Evolutionary conservation across 768 basidiomycete genomes (phyloP), one percentile per base, ranked within the genome.

Genomic region (Tubosaeta brunneosetosa): DNA sequence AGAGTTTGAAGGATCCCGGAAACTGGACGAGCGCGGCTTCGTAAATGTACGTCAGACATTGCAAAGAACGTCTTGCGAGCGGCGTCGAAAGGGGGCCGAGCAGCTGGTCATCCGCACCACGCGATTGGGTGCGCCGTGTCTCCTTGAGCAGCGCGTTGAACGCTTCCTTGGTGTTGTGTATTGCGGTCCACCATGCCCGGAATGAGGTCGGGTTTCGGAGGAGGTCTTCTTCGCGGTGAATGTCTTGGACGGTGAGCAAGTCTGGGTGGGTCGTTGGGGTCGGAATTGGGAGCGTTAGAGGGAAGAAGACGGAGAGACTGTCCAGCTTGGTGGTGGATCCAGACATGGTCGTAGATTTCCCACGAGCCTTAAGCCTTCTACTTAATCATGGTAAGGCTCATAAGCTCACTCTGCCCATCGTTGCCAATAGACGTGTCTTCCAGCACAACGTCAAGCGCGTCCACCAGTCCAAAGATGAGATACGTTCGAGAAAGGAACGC

Each of bases 161-260:
- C 14, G 79, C 76, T 57, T 94, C 91, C 62, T 81, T 81, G 43
- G 90, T 79, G 34, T 81, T 77, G 59, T 82, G 78, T 59, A 98
- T 87, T 57, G 92, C 90, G 2, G 85, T 74, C 83, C 92, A 90
- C 97, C 97, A 98, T 63, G 90, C 85, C 36, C 91, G 81, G 69
- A 95, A 93, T 32, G 93, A 95, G 33, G 81, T 79, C 10, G 93
- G 91, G 69, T 97, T 97, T 55, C 91, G 81, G 34, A 93, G 74
- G 7, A 98, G 80, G 71, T 98, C 94, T 70, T 98, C 95, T 73
- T 97, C 95, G 44, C 92, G 85, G 59, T 86, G 79, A 31, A 97
- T 67, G 68, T 97, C 93, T 48, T 82, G 78, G 37, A 82, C 71
- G 7, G 83, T 74, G 59, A 98, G 76, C 53, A 98, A 77, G 54